These are phyloP conservation scores for Aspergillus felis DNA, from an alignment of 2,329 filamentous ascomycete genomes.

Conservation along the genomic window DNA sequence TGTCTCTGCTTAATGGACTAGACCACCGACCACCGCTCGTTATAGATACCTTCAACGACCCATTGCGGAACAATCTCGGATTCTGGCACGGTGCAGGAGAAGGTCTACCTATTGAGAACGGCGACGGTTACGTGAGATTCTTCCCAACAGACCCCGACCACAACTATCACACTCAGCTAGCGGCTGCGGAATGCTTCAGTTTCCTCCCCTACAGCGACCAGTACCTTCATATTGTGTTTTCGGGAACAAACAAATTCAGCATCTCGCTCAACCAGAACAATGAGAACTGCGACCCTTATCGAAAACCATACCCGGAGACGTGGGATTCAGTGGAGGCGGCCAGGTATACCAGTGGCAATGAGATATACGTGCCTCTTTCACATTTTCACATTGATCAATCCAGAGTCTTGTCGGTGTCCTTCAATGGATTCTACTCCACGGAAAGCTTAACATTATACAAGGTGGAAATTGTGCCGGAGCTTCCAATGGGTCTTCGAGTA, in stretches of 20 bases:
- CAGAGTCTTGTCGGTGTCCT: conserved; percentile 55
- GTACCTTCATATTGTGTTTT: conserved; percentile 63
- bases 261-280: conserved; percentile 67
- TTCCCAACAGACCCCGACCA: conserved; percentile 59
- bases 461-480: conserved; percentile 57
- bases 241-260: conserved; percentile 60
- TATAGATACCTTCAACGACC: conserved; percentile 58
- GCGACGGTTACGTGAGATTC: conserved; percentile 52
- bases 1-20: not conserved
- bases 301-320: conserved; percentile 61
- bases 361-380: conserved; percentile 64
- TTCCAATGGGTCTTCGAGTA: conserved; percentile 51
- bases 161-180: conserved; percentile 58
- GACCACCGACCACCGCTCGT: conserved; percentile 30
- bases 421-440: conserved; percentile 61
- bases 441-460: conserved; percentile 50
- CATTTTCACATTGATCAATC: conserved; percentile 62
- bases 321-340: conserved; percentile 64
- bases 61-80: conserved; percentile 55
- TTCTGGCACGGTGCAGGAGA: conserved; percentile 66
- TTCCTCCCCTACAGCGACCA: conserved; percentile 52
- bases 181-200: conserved; percentile 52
- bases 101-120: conserved; percentile 51
- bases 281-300: conserved; percentile 50
- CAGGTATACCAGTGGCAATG: conserved; percentile 51